These are phyloP conservation scores for Chaetothyriales sp. DNA, from an alignment of 2,329 filamentous ascomycete genomes.

Conservation along the genomic window DNA sequence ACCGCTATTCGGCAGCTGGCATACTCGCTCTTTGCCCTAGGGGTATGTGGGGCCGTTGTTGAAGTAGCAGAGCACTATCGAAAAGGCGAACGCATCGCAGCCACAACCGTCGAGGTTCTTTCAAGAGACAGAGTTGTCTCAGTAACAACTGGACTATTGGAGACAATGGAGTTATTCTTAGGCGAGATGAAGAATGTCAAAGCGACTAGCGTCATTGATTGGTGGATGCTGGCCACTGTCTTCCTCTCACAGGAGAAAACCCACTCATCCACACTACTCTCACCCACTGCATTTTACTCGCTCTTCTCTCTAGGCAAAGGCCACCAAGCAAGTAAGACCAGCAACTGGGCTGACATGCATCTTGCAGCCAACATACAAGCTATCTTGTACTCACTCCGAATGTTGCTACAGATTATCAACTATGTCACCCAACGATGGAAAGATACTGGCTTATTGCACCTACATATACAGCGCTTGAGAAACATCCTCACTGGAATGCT, in stretches of 20 bases:
- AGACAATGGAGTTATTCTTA: background rate
- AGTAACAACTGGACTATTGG: background rate
- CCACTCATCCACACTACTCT: slow-evolving; percentile 1
- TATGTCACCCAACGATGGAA: slow-evolving; percentile 1
- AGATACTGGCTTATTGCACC: too few relatives aligned
- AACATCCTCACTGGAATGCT: slow-evolving; percentile 5
- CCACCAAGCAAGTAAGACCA: slow-evolving; percentile 15
- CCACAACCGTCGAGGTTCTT: background rate
- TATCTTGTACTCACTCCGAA: slow-evolving; percentile 46
- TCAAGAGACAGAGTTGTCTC: background rate
- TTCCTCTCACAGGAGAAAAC: slow-evolving; percentile 6
- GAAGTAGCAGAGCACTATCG: slow-evolving; percentile 12
- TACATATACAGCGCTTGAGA: background rate
- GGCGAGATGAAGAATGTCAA: background rate
- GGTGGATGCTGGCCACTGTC: slow-evolving; percentile 7
- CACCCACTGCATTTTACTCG: background rate
- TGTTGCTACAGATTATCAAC: slow-evolving; percentile 34
- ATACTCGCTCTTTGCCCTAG: slow-evolving; percentile 36
- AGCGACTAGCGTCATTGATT: slow-evolving; percentile 1
- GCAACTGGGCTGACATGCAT: slow-evolving; percentile 44
- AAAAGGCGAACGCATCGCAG: slow-evolving; percentile 20
- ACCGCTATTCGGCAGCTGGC: slow-evolving; percentile 36
- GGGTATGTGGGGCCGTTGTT: slow-evolving; percentile 10
- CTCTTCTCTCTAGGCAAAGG: slow-evolving; percentile 4
- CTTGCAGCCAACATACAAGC: slow-evolving; percentile 46